phyloP scores from a whole-genome alignment of 805 yeast species.

The Monosporozyma servazzii region DNA sequence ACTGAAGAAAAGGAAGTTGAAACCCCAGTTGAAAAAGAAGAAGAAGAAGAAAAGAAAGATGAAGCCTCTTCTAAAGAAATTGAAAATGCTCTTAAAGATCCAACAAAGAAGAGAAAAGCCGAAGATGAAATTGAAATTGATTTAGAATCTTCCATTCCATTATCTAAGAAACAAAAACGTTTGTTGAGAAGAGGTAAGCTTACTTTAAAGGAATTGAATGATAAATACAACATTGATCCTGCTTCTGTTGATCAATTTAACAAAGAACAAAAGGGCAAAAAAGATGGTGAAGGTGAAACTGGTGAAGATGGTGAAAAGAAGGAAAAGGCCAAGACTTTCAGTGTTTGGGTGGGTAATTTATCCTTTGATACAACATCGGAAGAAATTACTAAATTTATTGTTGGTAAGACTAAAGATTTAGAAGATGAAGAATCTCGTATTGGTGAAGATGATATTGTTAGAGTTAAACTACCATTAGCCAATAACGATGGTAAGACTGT shows the following conservation, averaged over 20 bases:
- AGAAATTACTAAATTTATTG: conserved; percentile 57
- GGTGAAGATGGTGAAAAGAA: conserved; percentile 27
- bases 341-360: conserved; percentile 93
- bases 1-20: not conserved
- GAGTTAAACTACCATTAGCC: conserved; percentile 73
- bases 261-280: conserved; percentile 30
- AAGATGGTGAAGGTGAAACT: conserved; percentile 14
- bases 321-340: conserved; percentile 42
- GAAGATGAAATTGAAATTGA: conserved; percentile 60
- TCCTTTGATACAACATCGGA: conserved; percentile 76
- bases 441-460: conserved; percentile 49
- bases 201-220: conserved; percentile 46
- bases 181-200: conserved; percentile 67
- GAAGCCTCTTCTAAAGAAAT: conserved; percentile 8
- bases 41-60: conserved; percentile 11
- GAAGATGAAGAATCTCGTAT: conserved; percentile 34
- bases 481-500: conserved; percentile 49
- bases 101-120: conserved; percentile 31
- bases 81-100: conserved; percentile 28
- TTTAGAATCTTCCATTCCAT: conserved; percentile 61
- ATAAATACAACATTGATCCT: conserved; percentile 33
- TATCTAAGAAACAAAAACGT: conserved; percentile 88
- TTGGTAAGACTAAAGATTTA: conserved; percentile 43
- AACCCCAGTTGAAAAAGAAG: not conserved
- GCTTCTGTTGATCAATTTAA: conserved; percentile 29